Conservation (phyloP, 176 grass and related monocot species). For the Musa itinerans region DNA sequence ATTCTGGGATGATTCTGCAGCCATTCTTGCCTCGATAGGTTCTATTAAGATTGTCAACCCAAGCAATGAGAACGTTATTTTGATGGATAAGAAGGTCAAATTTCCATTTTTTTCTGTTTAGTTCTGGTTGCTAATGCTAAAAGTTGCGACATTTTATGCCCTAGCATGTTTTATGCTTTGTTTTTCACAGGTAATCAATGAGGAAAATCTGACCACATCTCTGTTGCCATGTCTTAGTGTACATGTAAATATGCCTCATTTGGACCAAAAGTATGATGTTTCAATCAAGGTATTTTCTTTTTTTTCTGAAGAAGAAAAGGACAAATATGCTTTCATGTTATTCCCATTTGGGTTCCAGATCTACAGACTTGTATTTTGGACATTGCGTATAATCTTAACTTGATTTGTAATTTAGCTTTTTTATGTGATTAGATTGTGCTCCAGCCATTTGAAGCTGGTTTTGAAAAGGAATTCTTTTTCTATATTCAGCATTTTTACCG, state of each 20-base stretch:
- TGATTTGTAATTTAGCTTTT: constrained; percentile 5
- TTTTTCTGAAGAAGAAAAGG: constrained; percentile 14
- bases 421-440: constrained; percentile 48
- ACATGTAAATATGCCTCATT: constrained; percentile 59
- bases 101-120: constrained; percentile 14
- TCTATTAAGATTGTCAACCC: constrained; percentile 65
- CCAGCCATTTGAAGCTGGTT: constrained; percentile 50
- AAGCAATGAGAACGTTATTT: constrained; percentile 42
- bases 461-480: constrained; percentile 55
- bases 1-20: constrained; percentile 74
- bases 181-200: constrained; percentile 30
- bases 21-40: constrained; percentile 57
- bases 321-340: background rate
- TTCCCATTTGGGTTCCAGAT: background rate
- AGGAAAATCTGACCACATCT: constrained; percentile 31
- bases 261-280: constrained; percentile 40
- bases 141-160: constrained; percentile 16
- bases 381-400: constrained; percentile 6
- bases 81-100: constrained; percentile 54
- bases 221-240: constrained; percentile 42
- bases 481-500: constrained; percentile 43
- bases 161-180: constrained; percentile 25
- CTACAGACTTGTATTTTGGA: constrained; percentile 18
- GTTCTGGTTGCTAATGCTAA: background rate
- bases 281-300: constrained; percentile 49